Conservation (phyloP, 495 filamentous ascomycete genomes). For the Daldinia decipiens region DNA sequence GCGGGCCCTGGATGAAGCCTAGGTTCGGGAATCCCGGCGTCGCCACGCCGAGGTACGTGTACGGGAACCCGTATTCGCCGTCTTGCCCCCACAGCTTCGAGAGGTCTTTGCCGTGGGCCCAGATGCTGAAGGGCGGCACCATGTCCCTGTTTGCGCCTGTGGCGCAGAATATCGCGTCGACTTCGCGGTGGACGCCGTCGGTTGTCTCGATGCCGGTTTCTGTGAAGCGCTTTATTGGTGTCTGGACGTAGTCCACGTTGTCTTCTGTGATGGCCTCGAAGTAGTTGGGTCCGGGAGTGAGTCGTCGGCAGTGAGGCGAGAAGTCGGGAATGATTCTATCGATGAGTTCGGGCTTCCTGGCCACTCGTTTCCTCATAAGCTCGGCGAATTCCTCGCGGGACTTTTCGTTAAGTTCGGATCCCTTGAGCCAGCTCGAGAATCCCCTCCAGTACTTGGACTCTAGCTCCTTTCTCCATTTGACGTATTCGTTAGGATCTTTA, state of each 20-base stretch:
- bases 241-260: slow-evolving; percentile 70
- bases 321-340: slow-evolving; percentile 71
- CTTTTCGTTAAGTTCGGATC: slow-evolving; percentile 60
- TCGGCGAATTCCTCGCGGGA: slow-evolving; percentile 62
- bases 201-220: slow-evolving; percentile 64
- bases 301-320: slow-evolving; percentile 71
- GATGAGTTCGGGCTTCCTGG: slow-evolving; percentile 64
- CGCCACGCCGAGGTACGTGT: slow-evolving; percentile 71
- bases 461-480: slow-evolving; percentile 57
- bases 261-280: slow-evolving; percentile 72
- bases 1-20: slow-evolving; percentile 67
- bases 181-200: slow-evolving; percentile 60
- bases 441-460: slow-evolving; percentile 68
- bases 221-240: slow-evolving; percentile 66
- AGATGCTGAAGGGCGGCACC: slow-evolving; percentile 68
- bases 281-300: slow-evolving; percentile 78
- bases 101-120: slow-evolving; percentile 61
- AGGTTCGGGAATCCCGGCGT: slow-evolving; percentile 74
- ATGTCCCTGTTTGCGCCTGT: slow-evolving; percentile 72
- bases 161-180: slow-evolving; percentile 73
- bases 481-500: slow-evolving; percentile 55
- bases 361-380: slow-evolving; percentile 62
- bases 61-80: slow-evolving; percentile 66
- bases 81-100: slow-evolving; percentile 57
- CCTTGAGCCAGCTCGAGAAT: slow-evolving; percentile 66